A percentile compares a stretch with the other conserved stretches of the same genome.
Evolutionary conservation across 306 rosid species (phyloP).

Genomic region (Senna siamea): DNA sequence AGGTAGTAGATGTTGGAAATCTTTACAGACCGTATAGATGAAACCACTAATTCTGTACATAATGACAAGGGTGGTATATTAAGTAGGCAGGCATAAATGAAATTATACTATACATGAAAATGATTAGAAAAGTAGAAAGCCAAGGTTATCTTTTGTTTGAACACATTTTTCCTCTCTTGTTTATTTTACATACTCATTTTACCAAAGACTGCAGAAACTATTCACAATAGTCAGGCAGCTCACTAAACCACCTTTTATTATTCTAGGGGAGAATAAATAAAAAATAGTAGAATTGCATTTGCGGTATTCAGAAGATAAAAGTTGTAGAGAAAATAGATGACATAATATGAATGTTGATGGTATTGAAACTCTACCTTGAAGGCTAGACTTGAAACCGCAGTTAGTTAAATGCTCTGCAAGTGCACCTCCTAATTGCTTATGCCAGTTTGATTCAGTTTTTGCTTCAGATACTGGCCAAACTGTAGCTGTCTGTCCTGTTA

Average conservation of each 20-base stretch:
- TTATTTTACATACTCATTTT: background rate
- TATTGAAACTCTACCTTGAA: conserved; percentile 58
- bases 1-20: too few relatives aligned
- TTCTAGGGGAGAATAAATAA: background rate
- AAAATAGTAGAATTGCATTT: conserved; percentile 8
- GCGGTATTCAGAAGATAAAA: background rate
- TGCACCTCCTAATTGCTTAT: conserved; percentile 67
- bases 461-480: conserved; percentile 70
- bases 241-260: too few relatives aligned
- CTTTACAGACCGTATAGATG: too few relatives aligned
- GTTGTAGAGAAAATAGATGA: background rate
- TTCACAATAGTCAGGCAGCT: background rate
- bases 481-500: conserved; percentile 73
- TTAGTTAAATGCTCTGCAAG: conserved; percentile 85
- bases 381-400: conserved; percentile 80
- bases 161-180: background rate
- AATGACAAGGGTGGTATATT: background rate
- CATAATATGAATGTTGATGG: background rate
- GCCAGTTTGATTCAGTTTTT: conserved; percentile 61
- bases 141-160: background rate
- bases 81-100: conserved; percentile 1
- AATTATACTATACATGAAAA: background rate
- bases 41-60: too few relatives aligned
- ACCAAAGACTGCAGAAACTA: too few relatives aligned
- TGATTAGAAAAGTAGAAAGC: background rate